Conservation (phyloP, 768 basidiomycete genomes). For the Gloeophyllum trabeum region DNA sequence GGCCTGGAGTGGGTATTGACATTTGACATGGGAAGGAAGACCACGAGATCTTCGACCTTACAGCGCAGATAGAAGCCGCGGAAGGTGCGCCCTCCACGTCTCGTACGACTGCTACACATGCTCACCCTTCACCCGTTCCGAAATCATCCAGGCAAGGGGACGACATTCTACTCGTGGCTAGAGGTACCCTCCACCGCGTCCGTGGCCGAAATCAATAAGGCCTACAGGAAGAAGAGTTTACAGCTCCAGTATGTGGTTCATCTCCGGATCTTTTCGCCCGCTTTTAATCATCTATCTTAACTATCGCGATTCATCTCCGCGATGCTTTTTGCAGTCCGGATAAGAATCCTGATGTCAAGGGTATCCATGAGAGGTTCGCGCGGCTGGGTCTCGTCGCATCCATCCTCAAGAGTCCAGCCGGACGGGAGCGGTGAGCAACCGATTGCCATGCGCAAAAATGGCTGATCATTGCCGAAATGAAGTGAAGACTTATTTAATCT, state of each 20-base stretch:
- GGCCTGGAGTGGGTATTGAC: neutral
- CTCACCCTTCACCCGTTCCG: too few species aligned
- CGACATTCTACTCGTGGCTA: constrained; percentile 94
- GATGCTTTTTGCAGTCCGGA: constrained; percentile 54
- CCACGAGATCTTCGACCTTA: constrained; percentile 94
- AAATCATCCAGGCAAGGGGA: constrained; percentile 61
- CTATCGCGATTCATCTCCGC: constrained; percentile 1
- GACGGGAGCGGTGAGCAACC: constrained; percentile 50
- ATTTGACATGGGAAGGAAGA: constrained; percentile 51
- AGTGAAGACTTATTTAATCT: too few species aligned
- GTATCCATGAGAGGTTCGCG: constrained; percentile 84
- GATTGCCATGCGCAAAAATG: too few species aligned
- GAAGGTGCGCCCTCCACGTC: constrained; percentile 58
- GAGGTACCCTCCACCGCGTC: constrained; percentile 68
- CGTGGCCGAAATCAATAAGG: constrained; percentile 70
- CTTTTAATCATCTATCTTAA: neutral
- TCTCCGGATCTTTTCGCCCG: constrained; percentile 5
- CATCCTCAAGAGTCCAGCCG: constrained; percentile 69
- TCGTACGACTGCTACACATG: neutral
- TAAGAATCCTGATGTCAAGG: constrained; percentile 83
- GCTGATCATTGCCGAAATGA: too few species aligned
- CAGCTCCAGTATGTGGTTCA: constrained; percentile 83
- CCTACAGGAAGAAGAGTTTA: constrained; percentile 88
- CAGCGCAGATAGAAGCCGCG: constrained; percentile 63
- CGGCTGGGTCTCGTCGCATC: constrained; percentile 76